Percentiles rank a stretch among this genome's conserved stretches.
phyloP scores from a whole-genome alignment of 805 yeast genomes.

The Kurtzmaniella fragi region DNA sequence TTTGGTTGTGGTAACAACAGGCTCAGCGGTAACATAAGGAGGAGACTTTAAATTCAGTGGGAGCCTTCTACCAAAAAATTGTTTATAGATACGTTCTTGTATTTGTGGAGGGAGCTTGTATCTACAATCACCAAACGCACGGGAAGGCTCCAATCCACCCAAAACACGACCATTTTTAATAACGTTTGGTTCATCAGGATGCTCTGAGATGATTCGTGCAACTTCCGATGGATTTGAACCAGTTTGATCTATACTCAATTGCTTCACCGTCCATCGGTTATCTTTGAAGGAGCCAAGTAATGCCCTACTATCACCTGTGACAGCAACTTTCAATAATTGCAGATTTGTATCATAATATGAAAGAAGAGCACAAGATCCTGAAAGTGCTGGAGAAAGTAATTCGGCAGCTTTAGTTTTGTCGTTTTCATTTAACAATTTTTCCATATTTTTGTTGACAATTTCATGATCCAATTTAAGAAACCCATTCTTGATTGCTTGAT shows the following conservation, averaged over 20 bases:
- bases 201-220: slow-evolving; percentile 75
- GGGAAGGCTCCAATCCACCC: slow-evolving; percentile 89
- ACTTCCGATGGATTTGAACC: slow-evolving; percentile 89
- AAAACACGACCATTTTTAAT: slow-evolving; percentile 83
- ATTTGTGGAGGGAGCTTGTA: slow-evolving; percentile 78
- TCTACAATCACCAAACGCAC: slow-evolving; percentile 97
- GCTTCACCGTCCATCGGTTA: slow-evolving; percentile 82
- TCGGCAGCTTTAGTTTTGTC: slow-evolving; percentile 66
- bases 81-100: slow-evolving; percentile 68
- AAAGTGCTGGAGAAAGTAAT: slow-evolving; percentile 82
- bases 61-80: slow-evolving; percentile 74
- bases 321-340: slow-evolving; percentile 76
- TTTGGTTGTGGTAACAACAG: slow-evolving; percentile 80
- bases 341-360: slow-evolving; percentile 80
- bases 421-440: slow-evolving; percentile 62
- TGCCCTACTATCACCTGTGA: slow-evolving; percentile 95
- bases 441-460: slow-evolving; percentile 71
- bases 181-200: slow-evolving; percentile 85
- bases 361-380: slow-evolving; percentile 91
- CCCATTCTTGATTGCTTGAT: slow-evolving; percentile 75
- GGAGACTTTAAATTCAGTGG: slow-evolving; percentile 79
- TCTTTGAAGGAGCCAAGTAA: slow-evolving; percentile 68
- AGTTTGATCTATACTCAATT: slow-evolving; percentile 87
- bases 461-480: slow-evolving; percentile 82
- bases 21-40: slow-evolving; percentile 97